Evolutionary conservation across 352 stramenopile genomes (phyloP).

Genomic region (Hyaloperonospora brassicae): DNA sequence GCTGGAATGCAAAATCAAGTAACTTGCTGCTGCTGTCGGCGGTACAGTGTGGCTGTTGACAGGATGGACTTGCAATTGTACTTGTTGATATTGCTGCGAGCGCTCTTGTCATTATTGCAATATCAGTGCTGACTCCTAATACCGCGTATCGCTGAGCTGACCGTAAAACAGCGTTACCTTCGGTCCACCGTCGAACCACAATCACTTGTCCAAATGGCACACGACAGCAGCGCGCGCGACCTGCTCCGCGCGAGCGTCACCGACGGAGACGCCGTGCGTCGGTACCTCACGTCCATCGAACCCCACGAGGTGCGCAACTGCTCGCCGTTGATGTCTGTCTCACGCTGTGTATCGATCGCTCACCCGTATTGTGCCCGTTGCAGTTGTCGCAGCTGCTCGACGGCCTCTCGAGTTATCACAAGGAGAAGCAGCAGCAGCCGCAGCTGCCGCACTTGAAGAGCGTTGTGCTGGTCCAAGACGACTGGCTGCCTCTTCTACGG

Average conservation of each 20-base stretch:
- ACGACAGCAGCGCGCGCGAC: constrained; percentile 43
- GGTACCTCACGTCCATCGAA: constrained; percentile 55
- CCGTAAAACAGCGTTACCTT: no score
- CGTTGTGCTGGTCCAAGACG: constrained; percentile 25
- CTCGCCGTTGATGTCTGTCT: background rate
- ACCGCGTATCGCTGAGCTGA: no score
- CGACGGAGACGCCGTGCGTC: constrained; percentile 49
- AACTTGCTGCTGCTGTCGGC: no score
- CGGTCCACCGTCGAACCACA: no score
- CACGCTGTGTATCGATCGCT: background rate
- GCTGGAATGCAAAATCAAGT: no score
- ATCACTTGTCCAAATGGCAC: constrained; percentile 6
- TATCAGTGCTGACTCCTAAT: no score
- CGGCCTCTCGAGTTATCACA: constrained; percentile 29
- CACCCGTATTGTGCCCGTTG: background rate
- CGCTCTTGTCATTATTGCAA: no score
- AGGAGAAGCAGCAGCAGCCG: background rate
- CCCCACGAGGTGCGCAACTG: constrained; percentile 35
- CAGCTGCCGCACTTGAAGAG: constrained; percentile 5
- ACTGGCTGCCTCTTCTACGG: constrained; percentile 59
- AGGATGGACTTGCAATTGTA: no score
- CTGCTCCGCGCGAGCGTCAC: constrained; percentile 53
- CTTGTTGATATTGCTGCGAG: no score
- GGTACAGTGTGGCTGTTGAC: background rate
- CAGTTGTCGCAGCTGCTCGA: constrained; percentile 60